Base-by-base conservation (phyloP, 805 yeast genomes). In the Wickerhamomyces xylosicus region DNA sequence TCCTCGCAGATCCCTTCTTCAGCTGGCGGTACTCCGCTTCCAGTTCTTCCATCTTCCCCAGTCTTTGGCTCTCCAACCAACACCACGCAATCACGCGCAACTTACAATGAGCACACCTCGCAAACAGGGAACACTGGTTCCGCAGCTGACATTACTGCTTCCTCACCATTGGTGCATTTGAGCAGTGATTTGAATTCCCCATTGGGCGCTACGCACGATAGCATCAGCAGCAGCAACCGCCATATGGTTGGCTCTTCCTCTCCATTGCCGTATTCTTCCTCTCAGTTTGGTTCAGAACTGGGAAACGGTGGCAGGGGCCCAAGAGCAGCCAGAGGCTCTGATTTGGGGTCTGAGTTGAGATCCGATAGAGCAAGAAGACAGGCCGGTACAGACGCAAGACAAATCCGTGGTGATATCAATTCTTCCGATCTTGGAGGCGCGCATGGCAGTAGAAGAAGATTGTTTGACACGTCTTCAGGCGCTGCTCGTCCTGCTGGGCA, bases 321-420 rank as follows among this genome's bases (percentile, higher is more conserved):
- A n/a, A n/a, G n/a, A n/a, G n/a, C n/a, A n/a, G n/a, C n/a, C n/a
- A n/a, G n/a, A n/a, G n/a, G n/a, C n/a, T 46, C 58, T 2, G 69
- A 64, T 40, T 40, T 62, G 19, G 55, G 55, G 19, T 53, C 64
- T 6, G 66, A 70, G 38, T 42, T 61, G 29, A 62, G 79, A 49
- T 66, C 74, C 18, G 77, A 72, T 45, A 57, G 55, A 56, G 45
- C 54, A 5, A 47, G 55, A 13, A 42, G 55, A 47, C 48, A 60
- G 46, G 62, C 71, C 47, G 72, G 70, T 36, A 66, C 77, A 37
- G 68, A 58, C 27, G 57, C 69, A 41, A 67, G 81, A 32, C 64
- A 66, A 36, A 66, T 76, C 40, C 74, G 96, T 62, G 86, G 92
- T 48, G 95, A 87, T 55, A 67, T 86, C 37, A 80, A 80, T 54